A percentile compares a stretch with the other conserved stretches of the same genome.
These are phyloP conservation scores for Penicillium sp. DNA, from an alignment of 2,329 filamentous ascomycete species.

Conservation along the genomic window DNA sequence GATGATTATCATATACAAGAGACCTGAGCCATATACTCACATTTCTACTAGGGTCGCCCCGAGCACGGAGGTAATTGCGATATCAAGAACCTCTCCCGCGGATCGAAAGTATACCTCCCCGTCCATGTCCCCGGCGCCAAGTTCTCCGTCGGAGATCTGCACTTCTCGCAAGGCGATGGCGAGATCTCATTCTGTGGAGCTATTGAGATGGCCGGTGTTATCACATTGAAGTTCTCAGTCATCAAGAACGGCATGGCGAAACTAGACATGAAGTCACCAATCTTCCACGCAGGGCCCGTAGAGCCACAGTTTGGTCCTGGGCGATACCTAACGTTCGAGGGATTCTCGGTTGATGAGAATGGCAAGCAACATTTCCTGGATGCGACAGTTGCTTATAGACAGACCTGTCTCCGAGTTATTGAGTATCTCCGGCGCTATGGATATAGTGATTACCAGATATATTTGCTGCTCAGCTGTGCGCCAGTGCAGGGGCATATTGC, in stretches of 20 bases:
- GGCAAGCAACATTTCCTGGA: conserved; percentile 90
- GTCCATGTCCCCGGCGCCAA: conserved; percentile 85
- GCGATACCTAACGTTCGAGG: conserved; percentile 79
- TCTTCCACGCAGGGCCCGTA: conserved; percentile 83
- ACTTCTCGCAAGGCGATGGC: conserved; percentile 85
- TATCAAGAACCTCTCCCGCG: conserved; percentile 80
- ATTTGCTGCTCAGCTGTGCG: conserved; percentile 79
- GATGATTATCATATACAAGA: neutral
- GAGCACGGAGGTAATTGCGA: conserved; percentile 91
- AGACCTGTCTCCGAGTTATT: conserved; percentile 73
- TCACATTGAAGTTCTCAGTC: conserved; percentile 85
- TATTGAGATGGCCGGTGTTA: conserved; percentile 90
- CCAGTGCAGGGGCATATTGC: conserved; percentile 86
- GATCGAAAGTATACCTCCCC: conserved; percentile 80
- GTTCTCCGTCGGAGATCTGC: conserved; percentile 84
- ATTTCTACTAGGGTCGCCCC: conserved; percentile 56
- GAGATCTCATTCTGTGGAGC: conserved; percentile 87
- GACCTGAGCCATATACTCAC: neutral
- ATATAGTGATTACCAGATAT: conserved; percentile 73
- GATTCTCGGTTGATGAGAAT: conserved; percentile 82
- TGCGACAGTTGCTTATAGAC: conserved; percentile 79
- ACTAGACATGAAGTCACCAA: conserved; percentile 74
- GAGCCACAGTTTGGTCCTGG: conserved; percentile 85
- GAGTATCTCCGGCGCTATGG: conserved; percentile 75
- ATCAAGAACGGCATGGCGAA: conserved; percentile 76